Percentiles rank a stretch among this genome's conserved stretches.
Evolutionary conservation across 495 filamentous ascomycete genomes (phyloP).

Genomic region (Penicillium cosmopolitanum): DNA sequence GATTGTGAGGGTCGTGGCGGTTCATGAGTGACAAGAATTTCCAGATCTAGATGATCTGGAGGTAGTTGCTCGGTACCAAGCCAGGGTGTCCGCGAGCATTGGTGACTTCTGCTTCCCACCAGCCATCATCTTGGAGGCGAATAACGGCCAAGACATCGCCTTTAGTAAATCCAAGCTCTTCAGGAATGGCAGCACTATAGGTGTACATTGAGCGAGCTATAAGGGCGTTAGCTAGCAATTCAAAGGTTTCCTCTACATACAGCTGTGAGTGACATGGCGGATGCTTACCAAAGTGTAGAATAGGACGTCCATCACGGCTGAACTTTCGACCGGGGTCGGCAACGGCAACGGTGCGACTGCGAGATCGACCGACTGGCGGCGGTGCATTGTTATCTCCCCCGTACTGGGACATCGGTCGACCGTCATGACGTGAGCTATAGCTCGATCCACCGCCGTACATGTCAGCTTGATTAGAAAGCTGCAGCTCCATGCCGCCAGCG

Average conservation of each 20-base stretch:
- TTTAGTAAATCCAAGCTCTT: slow-evolving; percentile 91
- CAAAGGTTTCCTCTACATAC: slow-evolving; percentile 15
- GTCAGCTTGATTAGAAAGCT: slow-evolving; percentile 62
- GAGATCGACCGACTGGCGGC: slow-evolving; percentile 55
- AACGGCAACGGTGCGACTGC: slow-evolving; percentile 80
- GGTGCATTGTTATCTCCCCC: slow-evolving; percentile 51
- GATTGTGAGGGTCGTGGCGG: slow-evolving; percentile 25
- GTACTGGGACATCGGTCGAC: slow-evolving; percentile 64
- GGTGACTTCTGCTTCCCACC: slow-evolving; percentile 98
- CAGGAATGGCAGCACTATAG: slow-evolving; percentile 92
- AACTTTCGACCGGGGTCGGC: slow-evolving; percentile 65
- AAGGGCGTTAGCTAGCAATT: not conserved
- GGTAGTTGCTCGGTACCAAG: slow-evolving; percentile 95
- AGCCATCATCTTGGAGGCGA: slow-evolving; percentile 94
- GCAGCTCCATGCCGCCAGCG: slow-evolving; percentile 77
- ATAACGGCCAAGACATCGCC: slow-evolving; percentile 91
- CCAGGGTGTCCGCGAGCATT: slow-evolving; percentile 74
- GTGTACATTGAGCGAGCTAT: slow-evolving; percentile 90
- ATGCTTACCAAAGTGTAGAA: slow-evolving; percentile 88
- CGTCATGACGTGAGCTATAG: slow-evolving; percentile 57
- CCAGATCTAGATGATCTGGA: slow-evolving; percentile 62
- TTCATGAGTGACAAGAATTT: slow-evolving; percentile 27
- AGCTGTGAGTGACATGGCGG: not conserved
- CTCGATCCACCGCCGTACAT: slow-evolving; percentile 46
- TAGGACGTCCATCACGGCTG: slow-evolving; percentile 82